These are phyloP conservation scores for Trametes gibbosa DNA, from an alignment of 768 basidiomycete species.

Conservation along the genomic window DNA sequence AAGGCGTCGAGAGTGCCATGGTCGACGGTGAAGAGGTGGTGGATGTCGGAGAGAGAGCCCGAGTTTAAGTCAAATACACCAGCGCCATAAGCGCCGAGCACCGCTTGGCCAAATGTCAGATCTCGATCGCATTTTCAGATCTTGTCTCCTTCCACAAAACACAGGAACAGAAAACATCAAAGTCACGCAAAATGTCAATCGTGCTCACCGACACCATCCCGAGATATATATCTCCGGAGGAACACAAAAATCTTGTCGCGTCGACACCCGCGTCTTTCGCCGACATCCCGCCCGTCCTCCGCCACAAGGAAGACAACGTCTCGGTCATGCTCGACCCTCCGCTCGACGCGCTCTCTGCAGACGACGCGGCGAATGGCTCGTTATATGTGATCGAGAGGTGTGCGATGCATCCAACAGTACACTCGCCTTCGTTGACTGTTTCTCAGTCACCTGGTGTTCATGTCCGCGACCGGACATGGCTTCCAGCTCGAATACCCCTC, in stretches of 20 bases:
- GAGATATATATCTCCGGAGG: slow-evolving; percentile 53
- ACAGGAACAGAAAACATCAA: not conserved
- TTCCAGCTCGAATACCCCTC: slow-evolving; percentile 86
- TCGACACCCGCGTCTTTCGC: slow-evolving; percentile 83
- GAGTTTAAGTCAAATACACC: not conserved
- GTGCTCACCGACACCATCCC: slow-evolving; percentile 42
- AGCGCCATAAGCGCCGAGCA: not conserved
- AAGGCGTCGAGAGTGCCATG: slow-evolving; percentile 18
- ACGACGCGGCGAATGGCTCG: slow-evolving; percentile 57
- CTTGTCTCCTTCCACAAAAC: not conserved
- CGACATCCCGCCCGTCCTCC: slow-evolving; percentile 81
- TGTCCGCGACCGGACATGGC: slow-evolving; percentile 65
- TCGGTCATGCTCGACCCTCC: slow-evolving; percentile 68
- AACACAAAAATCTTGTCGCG: slow-evolving; percentile 63
- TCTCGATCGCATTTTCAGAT: slow-evolving; percentile 1
- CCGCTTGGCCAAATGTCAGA: not conserved
- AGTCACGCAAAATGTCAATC: slow-evolving; percentile 7
- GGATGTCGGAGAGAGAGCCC: not conserved
- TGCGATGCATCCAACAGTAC: not conserved
- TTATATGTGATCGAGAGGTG: slow-evolving; percentile 89
- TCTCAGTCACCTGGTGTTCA: slow-evolving; percentile 71
- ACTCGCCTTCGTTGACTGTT: not conserved
- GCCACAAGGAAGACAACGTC: slow-evolving; percentile 72
- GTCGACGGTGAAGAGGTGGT: not conserved
- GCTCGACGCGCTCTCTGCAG: slow-evolving; percentile 52